Base-by-base conservation (phyloP, 768 basidiomycete species). In the Suillus lakei region DNA sequence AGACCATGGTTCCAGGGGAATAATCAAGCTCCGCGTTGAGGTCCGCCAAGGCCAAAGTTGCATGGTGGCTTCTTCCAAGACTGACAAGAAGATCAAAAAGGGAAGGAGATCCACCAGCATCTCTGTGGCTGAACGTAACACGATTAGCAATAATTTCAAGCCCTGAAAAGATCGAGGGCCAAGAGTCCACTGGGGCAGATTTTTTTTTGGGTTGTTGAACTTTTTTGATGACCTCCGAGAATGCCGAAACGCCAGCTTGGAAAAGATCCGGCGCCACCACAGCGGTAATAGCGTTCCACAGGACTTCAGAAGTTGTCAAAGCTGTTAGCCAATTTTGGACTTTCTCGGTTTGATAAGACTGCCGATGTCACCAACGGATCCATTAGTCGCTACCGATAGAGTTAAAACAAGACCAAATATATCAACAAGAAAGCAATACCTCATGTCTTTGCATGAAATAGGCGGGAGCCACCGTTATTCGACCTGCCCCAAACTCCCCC, bases 91-190 rank as follows among this genome's bases (percentile, higher is more conserved):
- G n/a, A n/a, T n/a, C n/a, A n/a, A n/a, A n/a, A n/a, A n/a, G n/a
- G 38, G 36, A 44, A 44, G 43, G 44, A 23, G 63, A 55, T 15
- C 30, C 41, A 38, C 38, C 18, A 8, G 3, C 5, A 59, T 64
- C 63, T 46, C 43, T 21, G 36, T 60, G 56, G 21, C 18, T 38
- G 23, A 48, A 59, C 3, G 58, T 64, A 7, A 51, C 7, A 23
- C 10, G 34, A 38, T 64, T 64, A 53, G 59, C 26, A 51, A 65
- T 65, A 5, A 65, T 32, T 34, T 61, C 60, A 15, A 43, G 38
- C 12, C 50, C 60, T 9, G 28, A 53, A 55, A 48, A 65, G 13
- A 50, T 36, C 38, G 60, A 65, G 23, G 60, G 59, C 64, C 60
- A 65, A 15, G 43, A 55, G 23, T 28, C 26, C 16, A 51, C 26